These are phyloP conservation scores for Populus tremula DNA, from an alignment of 345 rosid species.

Conservation along the genomic window DNA sequence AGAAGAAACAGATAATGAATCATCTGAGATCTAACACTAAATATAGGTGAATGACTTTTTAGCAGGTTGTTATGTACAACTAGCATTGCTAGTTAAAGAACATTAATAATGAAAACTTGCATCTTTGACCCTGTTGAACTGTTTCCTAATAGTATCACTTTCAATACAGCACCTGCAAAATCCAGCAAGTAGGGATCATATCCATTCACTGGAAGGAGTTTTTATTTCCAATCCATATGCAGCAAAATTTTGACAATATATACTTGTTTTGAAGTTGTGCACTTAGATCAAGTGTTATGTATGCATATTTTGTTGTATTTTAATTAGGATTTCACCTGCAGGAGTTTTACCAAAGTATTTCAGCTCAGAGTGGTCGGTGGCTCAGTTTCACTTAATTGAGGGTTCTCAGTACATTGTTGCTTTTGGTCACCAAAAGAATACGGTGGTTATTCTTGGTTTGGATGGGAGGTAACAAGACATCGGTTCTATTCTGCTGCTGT, in stretches of 20 bases:
- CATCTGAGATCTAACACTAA: not conserved
- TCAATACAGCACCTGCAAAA: not conserved
- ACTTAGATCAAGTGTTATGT: too few species aligned
- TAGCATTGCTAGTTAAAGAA: not conserved
- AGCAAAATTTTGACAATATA: not conserved
- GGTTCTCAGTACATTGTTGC: slow-evolving; percentile 84
- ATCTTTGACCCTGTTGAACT: not conserved
- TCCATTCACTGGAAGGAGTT: not conserved
- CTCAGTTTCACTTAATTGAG: slow-evolving; percentile 80
- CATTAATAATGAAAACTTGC: not conserved
- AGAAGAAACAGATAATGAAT: not conserved
- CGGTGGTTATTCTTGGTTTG: slow-evolving; percentile 82
- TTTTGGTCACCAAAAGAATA: slow-evolving; percentile 88
- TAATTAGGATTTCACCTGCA: slow-evolving; percentile 21
- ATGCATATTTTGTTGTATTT: not conserved
- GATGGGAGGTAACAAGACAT: slow-evolving; percentile 73
- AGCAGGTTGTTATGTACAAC: not conserved
- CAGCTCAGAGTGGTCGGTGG: slow-evolving; percentile 98
- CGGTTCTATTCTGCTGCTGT: too few species aligned
- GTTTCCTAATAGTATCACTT: not conserved
- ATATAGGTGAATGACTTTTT: not conserved
- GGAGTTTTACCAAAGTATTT: slow-evolving; percentile 96
- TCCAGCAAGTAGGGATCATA: not conserved
- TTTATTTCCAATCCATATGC: not conserved
- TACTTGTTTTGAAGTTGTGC: not conserved